These are phyloP conservation scores for Pezicula neosporulosa DNA, from an alignment of 2,329 filamentous ascomycete species.

Conservation along the genomic window DNA sequence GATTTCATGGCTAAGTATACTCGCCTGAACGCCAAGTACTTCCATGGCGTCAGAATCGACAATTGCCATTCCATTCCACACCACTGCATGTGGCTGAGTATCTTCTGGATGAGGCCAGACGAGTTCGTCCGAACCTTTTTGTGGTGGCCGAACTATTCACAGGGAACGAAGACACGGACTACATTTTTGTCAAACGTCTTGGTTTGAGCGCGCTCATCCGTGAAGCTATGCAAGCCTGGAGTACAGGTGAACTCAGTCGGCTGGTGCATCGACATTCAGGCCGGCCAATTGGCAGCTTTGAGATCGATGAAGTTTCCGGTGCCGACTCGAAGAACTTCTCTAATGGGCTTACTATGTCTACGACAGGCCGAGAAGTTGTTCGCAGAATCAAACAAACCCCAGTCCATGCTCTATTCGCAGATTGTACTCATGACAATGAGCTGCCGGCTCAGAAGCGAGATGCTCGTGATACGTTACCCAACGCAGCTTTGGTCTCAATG, in stretches of 20 bases:
- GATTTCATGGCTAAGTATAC: constrained; percentile 94
- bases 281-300: constrained; percentile 93
- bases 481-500: constrained; percentile 92
- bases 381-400: constrained; percentile 82
- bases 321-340: constrained; percentile 42
- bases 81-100: constrained; percentile 93
- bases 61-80: constrained; percentile 97
- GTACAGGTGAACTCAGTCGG: constrained; percentile 85
- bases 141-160: constrained; percentile 95
- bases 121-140: constrained; percentile 81
- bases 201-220: constrained; percentile 89
- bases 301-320: constrained; percentile 79
- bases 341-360: constrained; percentile 26
- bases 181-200: constrained; percentile 88
- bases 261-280: constrained; percentile 93
- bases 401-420: constrained; percentile 95
- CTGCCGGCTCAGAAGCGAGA: constrained; percentile 93
- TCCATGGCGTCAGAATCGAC: constrained; percentile 92
- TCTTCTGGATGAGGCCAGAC: constrained; percentile 88
- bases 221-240: constrained; percentile 98
- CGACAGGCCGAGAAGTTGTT: constrained; percentile 46
- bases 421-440: constrained; percentile 98
- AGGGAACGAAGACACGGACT: constrained; percentile 93
- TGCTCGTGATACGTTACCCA: constrained; percentile 88
- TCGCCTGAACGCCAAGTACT: constrained; percentile 88